Conservation (phyloP, 768 basidiomycete species). For the Pleurotus platypus region DNA sequence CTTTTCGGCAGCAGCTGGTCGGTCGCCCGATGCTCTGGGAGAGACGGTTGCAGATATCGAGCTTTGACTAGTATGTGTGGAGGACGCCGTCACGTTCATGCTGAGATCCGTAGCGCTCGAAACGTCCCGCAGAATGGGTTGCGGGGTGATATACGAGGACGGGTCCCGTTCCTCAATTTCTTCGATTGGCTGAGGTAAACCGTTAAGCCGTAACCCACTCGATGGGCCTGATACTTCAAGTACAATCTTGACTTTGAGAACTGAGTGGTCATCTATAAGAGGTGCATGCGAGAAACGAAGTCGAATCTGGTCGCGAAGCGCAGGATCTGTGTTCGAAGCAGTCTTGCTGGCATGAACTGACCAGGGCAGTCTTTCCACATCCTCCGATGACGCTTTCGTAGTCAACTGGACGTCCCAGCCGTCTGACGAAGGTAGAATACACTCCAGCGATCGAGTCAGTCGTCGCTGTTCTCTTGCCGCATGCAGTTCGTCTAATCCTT, state of each 20-base stretch:
- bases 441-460: constrained; percentile 76
- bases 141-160: constrained; percentile 50
- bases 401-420: constrained; percentile 88
- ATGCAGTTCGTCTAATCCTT: constrained; percentile 63
- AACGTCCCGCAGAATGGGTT: constrained; percentile 70
- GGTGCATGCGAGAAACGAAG: constrained; percentile 72
- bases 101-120: constrained; percentile 68
- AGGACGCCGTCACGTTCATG: constrained; percentile 57
- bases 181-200: constrained; percentile 67
- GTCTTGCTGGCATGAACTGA: constrained; percentile 53
- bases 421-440: constrained; percentile 66
- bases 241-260: constrained; percentile 76
- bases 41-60: constrained; percentile 33
- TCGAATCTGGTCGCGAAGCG: constrained; percentile 46
- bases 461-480: constrained; percentile 63
- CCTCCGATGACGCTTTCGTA: constrained; percentile 69
- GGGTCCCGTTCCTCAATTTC: constrained; percentile 68
- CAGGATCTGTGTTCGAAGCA: constrained; percentile 28
- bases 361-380: constrained; percentile 75
- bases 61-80: constrained; percentile 48
- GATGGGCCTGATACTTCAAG: constrained; percentile 80
- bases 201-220: constrained; percentile 82
- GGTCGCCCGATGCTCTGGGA: constrained; percentile 33
- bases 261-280: constrained; percentile 67
- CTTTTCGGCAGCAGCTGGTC: constrained; percentile 69